phyloP scores from a whole-genome alignment of 768 basidiomycete genomes.

The Sutorius australiensis region DNA sequence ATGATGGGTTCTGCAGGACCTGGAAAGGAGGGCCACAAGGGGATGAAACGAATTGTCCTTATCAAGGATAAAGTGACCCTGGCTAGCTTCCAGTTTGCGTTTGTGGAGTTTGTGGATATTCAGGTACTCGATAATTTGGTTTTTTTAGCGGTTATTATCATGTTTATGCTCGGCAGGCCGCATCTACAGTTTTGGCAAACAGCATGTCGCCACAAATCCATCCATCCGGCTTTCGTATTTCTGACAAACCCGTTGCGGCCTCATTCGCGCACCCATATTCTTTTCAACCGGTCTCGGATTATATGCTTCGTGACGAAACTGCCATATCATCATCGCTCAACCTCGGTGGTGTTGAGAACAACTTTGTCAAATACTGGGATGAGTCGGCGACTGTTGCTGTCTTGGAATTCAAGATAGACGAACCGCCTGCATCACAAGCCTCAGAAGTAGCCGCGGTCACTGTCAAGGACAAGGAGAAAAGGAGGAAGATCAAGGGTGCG shows the following conservation, averaged over 20 bases:
- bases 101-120: conserved; percentile 85
- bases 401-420: conserved; percentile 76
- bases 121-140: conserved; percentile 46
- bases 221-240: conserved; percentile 92
- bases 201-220: conserved; percentile 84
- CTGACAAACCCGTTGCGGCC: conserved; percentile 81
- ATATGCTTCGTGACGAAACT: conserved; percentile 72
- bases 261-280: conserved; percentile 93
- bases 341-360: conserved; percentile 68
- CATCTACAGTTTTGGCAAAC: conserved; percentile 75
- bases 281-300: conserved; percentile 77
- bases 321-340: conserved; percentile 63
- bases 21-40: conserved; percentile 73
- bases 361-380: conserved; percentile 91
- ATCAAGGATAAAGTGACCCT: conserved; percentile 86
- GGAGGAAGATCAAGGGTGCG: conserved; percentile 55
- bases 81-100: conserved; percentile 90
- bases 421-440: conserved; percentile 35
- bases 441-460: conserved; percentile 35
- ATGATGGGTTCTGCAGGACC: conserved; percentile 80
- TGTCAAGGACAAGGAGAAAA: conserved; percentile 58
- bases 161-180: conserved; percentile 51
- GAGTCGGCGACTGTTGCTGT: conserved; percentile 73
- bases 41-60: conserved; percentile 83
- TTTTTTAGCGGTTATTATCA: not conserved